Evolutionary conservation across 2,329 filamentous ascomycete genomes (phyloP).

Genomic region (Diaporthe destruens): DNA sequence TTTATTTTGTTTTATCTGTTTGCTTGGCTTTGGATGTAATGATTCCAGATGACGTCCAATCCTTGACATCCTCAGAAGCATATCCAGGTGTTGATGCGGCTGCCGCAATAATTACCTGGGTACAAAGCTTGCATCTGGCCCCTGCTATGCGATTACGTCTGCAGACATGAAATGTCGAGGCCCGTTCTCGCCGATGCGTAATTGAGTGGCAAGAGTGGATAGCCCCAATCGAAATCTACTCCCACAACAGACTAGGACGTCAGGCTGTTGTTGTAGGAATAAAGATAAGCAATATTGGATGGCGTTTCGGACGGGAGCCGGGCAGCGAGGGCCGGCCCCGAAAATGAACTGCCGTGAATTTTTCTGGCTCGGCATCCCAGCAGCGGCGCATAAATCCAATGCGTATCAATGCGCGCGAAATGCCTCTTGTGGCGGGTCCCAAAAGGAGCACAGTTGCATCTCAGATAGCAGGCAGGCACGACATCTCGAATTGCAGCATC

Average conservation of each 20-base stretch:
- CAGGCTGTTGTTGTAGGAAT: background rate
- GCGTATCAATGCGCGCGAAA: background rate
- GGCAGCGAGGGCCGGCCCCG: background rate
- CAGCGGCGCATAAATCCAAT: background rate
- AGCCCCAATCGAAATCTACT: background rate
- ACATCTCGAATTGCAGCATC: background rate
- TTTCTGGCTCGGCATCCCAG: background rate
- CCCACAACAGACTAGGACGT: background rate
- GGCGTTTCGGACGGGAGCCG: slow-evolving; percentile 8
- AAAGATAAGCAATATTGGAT: background rate
- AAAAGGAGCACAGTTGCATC: background rate
- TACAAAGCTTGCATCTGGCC: background rate
- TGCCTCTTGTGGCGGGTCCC: background rate
- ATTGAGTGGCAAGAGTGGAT: too few relatives aligned
- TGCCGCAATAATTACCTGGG: too few relatives aligned
- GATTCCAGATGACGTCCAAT: background rate
- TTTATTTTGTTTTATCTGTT: too few relatives aligned
- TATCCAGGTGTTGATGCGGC: background rate
- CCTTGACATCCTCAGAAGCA: background rate
- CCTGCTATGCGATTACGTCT: background rate
- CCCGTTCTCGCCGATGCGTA: background rate
- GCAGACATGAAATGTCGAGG: too few relatives aligned
- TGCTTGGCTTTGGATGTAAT: too few relatives aligned
- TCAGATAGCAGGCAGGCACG: background rate
- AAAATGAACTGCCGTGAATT: background rate